Base-by-base conservation (phyloP, 345 rosid species). In the Limnanthes douglasii region DNA sequence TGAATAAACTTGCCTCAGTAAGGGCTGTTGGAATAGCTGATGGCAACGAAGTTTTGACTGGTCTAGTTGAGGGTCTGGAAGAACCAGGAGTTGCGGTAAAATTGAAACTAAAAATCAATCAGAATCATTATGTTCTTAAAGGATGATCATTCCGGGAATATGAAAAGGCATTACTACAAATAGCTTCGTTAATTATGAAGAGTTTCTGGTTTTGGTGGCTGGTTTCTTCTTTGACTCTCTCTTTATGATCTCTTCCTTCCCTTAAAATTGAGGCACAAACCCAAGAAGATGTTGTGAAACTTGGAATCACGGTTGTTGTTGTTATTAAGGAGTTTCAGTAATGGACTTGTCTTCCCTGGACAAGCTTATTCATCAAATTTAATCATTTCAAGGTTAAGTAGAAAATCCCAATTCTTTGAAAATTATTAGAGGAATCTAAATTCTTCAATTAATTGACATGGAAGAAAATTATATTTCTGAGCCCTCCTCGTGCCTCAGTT, bases 201-300 rank as follows among this genome's bases (percentile, higher is more conserved):
- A 96, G 93, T 71, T 31, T 92, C 96, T 39, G 90, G 88, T 11
- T 73, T 61, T 43, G 81, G 90, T 44, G 99, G 99, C 59, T 92
- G 99, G 96, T 78, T 92, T 64, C 96, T 92, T 58, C 86, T 85
- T 12, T 78, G 99, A 59, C 94, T 92, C 31, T 85, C 99, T 0
- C 94, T 85, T 31, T 96, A 85, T 23, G 99, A 92, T 53, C 99
- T 88, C 17, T 93, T 92, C 57, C 94, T 50, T 94, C 99, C 48
- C 96, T 92, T 26, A 92, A 92, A 64, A 78, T 85, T 9, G 96
- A 92, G 96, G 94, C 92, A 14, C 70, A 78, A 13, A 77, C 69
- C 75, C 53, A 69, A 4, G 78, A 67, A 24, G 93, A 77, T 35
- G 76, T 88, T n/a, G 67, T 64, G 34, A 80, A 72, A 61, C 82